A percentile compares a stretch with the other conserved stretches of the same genome.
phyloP scores from a whole-genome alignment of 805 yeast genomes.

The Metschnikowia orientalis region DNA sequence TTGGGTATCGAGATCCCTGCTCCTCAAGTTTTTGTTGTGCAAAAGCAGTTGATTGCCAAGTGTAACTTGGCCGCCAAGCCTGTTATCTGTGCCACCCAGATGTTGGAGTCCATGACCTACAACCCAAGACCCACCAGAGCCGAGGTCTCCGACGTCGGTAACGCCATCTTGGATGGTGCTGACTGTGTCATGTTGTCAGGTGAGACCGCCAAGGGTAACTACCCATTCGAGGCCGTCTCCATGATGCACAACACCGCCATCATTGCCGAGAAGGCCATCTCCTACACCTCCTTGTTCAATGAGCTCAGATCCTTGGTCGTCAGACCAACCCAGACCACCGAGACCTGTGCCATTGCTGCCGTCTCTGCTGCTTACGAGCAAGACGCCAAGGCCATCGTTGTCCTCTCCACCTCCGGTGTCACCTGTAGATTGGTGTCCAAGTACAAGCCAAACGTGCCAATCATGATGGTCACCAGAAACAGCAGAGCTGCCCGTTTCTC shows the following conservation, averaged over 20 bases:
- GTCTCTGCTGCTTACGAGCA: slow-evolving; percentile 96
- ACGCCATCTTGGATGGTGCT: slow-evolving; percentile 98
- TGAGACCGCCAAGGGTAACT: slow-evolving; percentile 99
- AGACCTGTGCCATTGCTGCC: slow-evolving; percentile 96
- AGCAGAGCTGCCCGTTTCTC: slow-evolving; percentile 88
- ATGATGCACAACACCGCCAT: slow-evolving; percentile 98
- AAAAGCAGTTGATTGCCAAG: slow-evolving; percentile 97
- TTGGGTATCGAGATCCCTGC: slow-evolving; percentile 99
- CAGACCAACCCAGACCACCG: slow-evolving; percentile 88
- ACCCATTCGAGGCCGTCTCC: slow-evolving; percentile 95
- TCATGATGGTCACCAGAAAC: slow-evolving; percentile 97
- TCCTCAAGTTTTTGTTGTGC: slow-evolving; percentile 96
- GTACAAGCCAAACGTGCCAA: slow-evolving; percentile 96
- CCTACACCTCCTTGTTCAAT: slow-evolving; percentile 78
- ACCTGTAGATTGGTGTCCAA: slow-evolving; percentile 95
- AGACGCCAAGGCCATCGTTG: slow-evolving; percentile 93
- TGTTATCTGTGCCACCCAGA: slow-evolving; percentile 98
- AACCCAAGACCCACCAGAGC: slow-evolving; percentile 99
- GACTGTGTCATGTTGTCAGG: slow-evolving; percentile 99
- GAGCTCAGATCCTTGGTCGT: slow-evolving; percentile 83
- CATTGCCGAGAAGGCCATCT: slow-evolving; percentile 94
- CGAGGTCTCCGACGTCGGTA: slow-evolving; percentile 98
- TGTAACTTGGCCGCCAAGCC: slow-evolving; percentile 99
- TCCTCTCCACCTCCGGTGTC: slow-evolving; percentile 89
- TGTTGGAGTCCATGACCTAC: slow-evolving; percentile 99